Evolutionary conservation across 768 basidiomycete species (phyloP), one percentile per base, ranked within the genome.

Genomic region (Podaxis mareebaensis): DNA sequence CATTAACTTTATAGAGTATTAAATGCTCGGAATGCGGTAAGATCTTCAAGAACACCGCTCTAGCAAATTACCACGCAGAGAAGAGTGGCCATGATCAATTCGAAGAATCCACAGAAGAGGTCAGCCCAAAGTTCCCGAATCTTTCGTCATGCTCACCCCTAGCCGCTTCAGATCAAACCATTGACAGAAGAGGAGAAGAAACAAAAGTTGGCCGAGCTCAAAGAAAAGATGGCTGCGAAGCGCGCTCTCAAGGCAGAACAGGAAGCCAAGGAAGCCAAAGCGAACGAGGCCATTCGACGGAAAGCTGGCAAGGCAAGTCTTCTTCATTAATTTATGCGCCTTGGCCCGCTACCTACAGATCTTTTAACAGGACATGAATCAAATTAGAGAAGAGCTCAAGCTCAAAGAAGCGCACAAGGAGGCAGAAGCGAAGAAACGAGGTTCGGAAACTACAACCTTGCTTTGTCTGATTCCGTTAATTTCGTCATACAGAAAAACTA

Each of bases 71-170:
- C 74, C 96, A 97, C 69, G 96, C 95, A 0, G 94, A 96, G 75
- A 95, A 95, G 79, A 92, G 88, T 67, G 96, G 96, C 0, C 96
- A 99, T 72, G 89, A 94, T 74, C 89, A 95, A 67, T 99, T 98
- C 66, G 96, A 97, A 72, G 96, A 98, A 71, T 95, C 92, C 1
- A 92, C 88, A 0, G 95, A 99, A 70, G 96, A 98, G 83, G 95
- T 93, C 15, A 40, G 44, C 54, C 6, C 22, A 1, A 67, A 53
- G 30, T 24, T 36, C 26, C 64, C 49, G 46, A 20, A 51, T 38
- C 28, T 20, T 42, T 52, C 39, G 22, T 13, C 38, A 39, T 33
- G 20, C 26, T 40, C 30, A n/a, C 33, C 15, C 44, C 44, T 22
- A 13, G 12, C 5, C 33, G 26, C 38, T 26, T 59, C 61, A 94